Evolutionary conservation across 306 rosid species (phyloP).

Genomic region (Dalbergia cultrata): DNA sequence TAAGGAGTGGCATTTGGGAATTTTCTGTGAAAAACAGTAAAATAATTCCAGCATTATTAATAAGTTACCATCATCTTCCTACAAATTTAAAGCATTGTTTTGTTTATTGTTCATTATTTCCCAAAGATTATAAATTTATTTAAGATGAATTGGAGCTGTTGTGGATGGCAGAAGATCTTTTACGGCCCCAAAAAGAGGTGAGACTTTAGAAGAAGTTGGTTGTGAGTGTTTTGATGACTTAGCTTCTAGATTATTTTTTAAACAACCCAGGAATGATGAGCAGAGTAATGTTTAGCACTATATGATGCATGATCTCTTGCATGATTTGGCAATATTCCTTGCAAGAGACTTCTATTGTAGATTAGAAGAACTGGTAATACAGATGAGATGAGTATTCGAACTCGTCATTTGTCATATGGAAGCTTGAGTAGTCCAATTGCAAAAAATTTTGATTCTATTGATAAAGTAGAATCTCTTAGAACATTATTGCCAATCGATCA

Average conservation of each 20-base stretch:
- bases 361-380: background rate
- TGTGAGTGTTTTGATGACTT: slow-evolving; percentile 1
- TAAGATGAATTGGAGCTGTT: background rate
- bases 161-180: slow-evolving; percentile 47
- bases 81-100: slow-evolving; percentile 49
- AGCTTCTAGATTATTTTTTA: background rate
- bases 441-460: background rate
- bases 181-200: background rate
- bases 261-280: background rate
- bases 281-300: background rate
- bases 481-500: background rate
- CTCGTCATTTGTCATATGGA: slow-evolving; percentile 7
- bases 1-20: slow-evolving; percentile 25
- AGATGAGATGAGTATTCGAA: background rate
- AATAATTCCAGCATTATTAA: slow-evolving; percentile 28
- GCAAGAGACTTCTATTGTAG: background rate
- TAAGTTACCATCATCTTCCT: slow-evolving; percentile 54
- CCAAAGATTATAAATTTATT: slow-evolving; percentile 36
- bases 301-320: slow-evolving; percentile 39
- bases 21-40: background rate
- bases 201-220: slow-evolving; percentile 15
- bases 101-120: slow-evolving; percentile 53
- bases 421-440: background rate
- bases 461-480: background rate
- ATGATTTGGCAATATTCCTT: background rate